Base-by-base conservation (phyloP, 371 early-diverging fungal genomes). In the Dichotomocladium elegans region DNA sequence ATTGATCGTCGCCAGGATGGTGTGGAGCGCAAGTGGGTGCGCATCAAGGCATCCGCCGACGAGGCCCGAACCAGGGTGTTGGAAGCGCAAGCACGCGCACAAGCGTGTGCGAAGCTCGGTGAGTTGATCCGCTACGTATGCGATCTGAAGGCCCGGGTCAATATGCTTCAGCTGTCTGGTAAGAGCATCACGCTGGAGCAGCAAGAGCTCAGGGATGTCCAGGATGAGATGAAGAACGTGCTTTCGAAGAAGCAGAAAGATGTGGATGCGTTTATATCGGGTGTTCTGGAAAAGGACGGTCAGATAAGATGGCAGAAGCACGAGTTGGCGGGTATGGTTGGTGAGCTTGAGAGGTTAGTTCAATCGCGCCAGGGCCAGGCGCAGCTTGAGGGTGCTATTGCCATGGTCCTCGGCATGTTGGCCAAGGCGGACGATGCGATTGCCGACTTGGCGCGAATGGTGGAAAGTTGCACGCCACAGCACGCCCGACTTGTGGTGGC, bases 391-490 rank as follows among this genome's bases (percentile, higher is more conserved):
- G 72, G 70, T 45, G 72, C 68, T 27, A 59, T 78, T 29, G 62
- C 68, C 2, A 47, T 63, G 15, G 72, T 78, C 45, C 61, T 79
- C 51, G 63, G 53, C n/a, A 67, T 74, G 3, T 65, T 66, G 5
- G 72, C 72, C 41, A 64, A 72, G 57, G 53, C 78, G 24, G 71
- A 76, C 25, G 51, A 57, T 6, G 62, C 70, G 17, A 72, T 78
- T 21, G 21, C 42, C 3, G 47, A 58, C 22, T 44, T 78, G 11
- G 47, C 66, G 10, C 56, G 53, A 34, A 57, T 63, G 4, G 54
- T 78, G 3, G 77, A 57, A 4, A 57, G 65, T 14, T 63, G 71
- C n/a, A 64, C 78, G 2, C 64, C 74, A 1, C 66, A 66, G 6
- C 56, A 66, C 41, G 74, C 77, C 2, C 57, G 56, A 14, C n/a